Base-by-base conservation (phyloP, 495 filamentous ascomycete species). In the Aspergillus kassunensis region DNA sequence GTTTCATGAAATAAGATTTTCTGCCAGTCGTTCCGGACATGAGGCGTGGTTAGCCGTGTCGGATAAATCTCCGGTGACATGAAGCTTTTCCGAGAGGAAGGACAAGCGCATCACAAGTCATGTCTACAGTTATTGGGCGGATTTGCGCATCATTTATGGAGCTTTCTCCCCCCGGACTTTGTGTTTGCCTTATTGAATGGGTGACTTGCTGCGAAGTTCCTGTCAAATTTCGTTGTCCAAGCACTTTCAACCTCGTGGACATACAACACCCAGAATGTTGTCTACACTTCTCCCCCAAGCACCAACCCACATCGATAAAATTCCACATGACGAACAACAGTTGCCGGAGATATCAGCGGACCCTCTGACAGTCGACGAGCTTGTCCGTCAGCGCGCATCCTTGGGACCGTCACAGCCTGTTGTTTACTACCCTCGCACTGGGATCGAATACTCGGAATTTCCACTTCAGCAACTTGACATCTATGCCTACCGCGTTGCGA, bases 401-500 rank as follows among this genome's bases (percentile, higher is more conserved):
- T 37, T 60, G 4, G 56, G 60, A 35, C 16, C 55, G 3, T 53
- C 51, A 7, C 60, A 66, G 30, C 64, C 65, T 8, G 45, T 64
- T n/a, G 59, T 67, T 27, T 64, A 55, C n/a, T 71, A 64, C 29
- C 58, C 65, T 9, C 33, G 25, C 10, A 49, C 56, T 10, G 63
- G 56, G 11, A 59, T 53, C 20, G 56, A 68, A 15, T 71, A 67
- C 60, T 59, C 58, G 13, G 56, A 71, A 29, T 68, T 67, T 19
- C 63, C 67, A 1, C 51, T 63, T 3, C 56, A 48, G 15, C 61
- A 71, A 36, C 55, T 71, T 10, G 64, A 71, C 53, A 46, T 59
- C 41, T 71, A 61, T 47, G 67, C 63, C 20, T 62, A 59, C 39
- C 54, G 62, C n/a, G 63, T 61, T 25, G 60, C 67, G 13, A 59